Evolutionary conservation across 2,329 filamentous ascomycete species (phyloP).

Genomic region (Calonectria hongkongensis): DNA sequence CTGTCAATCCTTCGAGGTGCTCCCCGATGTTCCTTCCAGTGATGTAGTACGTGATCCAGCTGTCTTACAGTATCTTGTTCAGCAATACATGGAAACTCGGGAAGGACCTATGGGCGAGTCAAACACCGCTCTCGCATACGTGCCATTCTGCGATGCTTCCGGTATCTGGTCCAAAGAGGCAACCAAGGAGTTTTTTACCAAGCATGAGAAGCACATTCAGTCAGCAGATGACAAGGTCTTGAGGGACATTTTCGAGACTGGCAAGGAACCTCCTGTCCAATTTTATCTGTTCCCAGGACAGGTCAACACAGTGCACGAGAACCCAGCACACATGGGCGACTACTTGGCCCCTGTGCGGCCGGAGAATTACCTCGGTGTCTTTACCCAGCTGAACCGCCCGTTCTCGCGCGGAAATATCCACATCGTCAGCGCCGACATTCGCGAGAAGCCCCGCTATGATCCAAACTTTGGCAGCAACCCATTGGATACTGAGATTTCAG

Average conservation of each 20-base stretch:
- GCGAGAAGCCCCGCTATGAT: not conserved
- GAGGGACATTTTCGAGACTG: not conserved
- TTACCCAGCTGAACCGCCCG: conserved; percentile 1
- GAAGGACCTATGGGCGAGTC: conserved; percentile 6
- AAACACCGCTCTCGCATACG: not conserved
- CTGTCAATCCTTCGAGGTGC: conserved; percentile 11
- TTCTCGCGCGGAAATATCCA: conserved; percentile 21
- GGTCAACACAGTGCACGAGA: not conserved
- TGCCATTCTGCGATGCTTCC: conserved; percentile 1
- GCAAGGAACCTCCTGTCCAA: not conserved
- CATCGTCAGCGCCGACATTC: not conserved
- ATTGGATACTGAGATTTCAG: conserved; percentile 15
- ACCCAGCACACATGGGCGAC: conserved; percentile 4
- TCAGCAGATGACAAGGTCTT: not conserved
- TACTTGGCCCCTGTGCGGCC: not conserved
- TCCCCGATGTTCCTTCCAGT: not conserved
- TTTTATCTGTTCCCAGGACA: not conserved
- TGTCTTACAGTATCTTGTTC: not conserved
- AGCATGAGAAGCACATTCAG: not conserved
- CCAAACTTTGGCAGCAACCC: conserved; percentile 13
- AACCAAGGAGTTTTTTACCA: conserved; percentile 6
- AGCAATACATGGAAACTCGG: not conserved
- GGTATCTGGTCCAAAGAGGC: not conserved
- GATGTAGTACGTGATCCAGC: not conserved
- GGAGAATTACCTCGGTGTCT: conserved; percentile 4